Percentiles rank a stretch among this genome's conserved stretches.
Evolutionary conservation across 768 basidiomycete genomes (phyloP).

Genomic region (Lactarius evosmus): DNA sequence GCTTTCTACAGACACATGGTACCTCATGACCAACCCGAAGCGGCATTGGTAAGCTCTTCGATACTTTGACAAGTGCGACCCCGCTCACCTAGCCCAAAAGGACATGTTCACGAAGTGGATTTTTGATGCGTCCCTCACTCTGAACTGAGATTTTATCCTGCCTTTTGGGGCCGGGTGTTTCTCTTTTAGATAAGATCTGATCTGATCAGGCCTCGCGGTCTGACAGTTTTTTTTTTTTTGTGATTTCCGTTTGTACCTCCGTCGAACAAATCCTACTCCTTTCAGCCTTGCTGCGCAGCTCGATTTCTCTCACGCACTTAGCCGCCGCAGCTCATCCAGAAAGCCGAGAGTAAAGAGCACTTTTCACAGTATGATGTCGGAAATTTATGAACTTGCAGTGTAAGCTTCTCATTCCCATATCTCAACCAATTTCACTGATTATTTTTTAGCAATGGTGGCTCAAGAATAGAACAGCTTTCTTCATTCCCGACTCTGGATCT

Average conservation of each 20-base stretch:
- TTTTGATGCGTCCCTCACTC: constrained; percentile 45
- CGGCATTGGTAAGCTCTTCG: constrained; percentile 57
- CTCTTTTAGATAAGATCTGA: constrained; percentile 4
- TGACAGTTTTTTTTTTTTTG: neutral
- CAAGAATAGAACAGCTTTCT: too few species aligned
- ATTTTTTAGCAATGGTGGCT: too few species aligned
- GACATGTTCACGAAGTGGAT: constrained; percentile 63
- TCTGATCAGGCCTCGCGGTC: neutral
- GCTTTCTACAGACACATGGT: constrained; percentile 70
- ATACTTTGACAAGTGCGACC: neutral
- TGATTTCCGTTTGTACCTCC: neutral
- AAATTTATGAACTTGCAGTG: too few species aligned
- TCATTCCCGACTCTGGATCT: too few species aligned
- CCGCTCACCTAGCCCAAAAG: constrained; percentile 34
- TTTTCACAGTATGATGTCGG: too few species aligned
- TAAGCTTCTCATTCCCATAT: too few species aligned
- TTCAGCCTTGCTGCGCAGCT: neutral
- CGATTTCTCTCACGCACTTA: neutral
- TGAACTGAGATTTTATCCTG: constrained; percentile 17
- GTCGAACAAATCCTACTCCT: neutral
- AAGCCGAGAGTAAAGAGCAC: neutral
- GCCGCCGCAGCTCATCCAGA: neutral
- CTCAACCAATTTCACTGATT: too few species aligned
- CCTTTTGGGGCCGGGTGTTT: neutral
- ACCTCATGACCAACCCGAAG: constrained; percentile 86